Evolutionary conservation across 208 protist genomes (phyloP), one percentile per base, ranked within the genome.

Genomic region (Wallacemonas collosoma): DNA sequence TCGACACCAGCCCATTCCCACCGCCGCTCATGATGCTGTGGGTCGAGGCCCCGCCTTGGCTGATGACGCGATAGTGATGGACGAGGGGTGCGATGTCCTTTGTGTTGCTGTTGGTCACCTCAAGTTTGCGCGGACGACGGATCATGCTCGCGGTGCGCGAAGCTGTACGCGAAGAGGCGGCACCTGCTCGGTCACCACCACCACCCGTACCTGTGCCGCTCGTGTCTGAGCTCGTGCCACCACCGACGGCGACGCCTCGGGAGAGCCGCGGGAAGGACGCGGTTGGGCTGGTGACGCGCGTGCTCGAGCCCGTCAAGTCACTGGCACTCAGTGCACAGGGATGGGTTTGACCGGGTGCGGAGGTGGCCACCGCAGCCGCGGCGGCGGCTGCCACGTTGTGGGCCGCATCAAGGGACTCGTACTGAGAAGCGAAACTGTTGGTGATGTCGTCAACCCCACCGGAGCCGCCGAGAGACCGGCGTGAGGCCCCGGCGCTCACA

Each of bases 141-240:
- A 83, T 71, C n/a, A 83, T 62, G 41, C 79, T 83, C 3, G 66
- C 56, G 61, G 73, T 83, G 66, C 79, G 79, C 2, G 75, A 83
- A 55, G 43, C 76, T 72, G 47, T 72, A 67, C n/a, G 73, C 7
- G 41, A 54, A 7, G 38, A 57, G 53, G 53, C 17, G 9, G 5
- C 53, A 57, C 53, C 26, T 26, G 26, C 53, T 5, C 15, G 5
- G 53, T 35, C 53, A 17, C 9, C 6, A 57, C 45, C 45, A 50
- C 45, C 45, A 6, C 9, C 51, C 26, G 14, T n/a, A 56, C 51
- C 51, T 7, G 15, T n/a, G 51, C 51, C 51, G 51, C 51, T n/a
- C 9, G 9, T n/a, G 51, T n/a, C 51, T 6, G 51, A 7, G 9
- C 5, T 56, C 4, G 14, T n/a, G 6, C 45, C 45, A 50, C 45